These are phyloP conservation scores for Boletus insuetus DNA, from an alignment of 768 basidiomycete species.

Conservation along the genomic window DNA sequence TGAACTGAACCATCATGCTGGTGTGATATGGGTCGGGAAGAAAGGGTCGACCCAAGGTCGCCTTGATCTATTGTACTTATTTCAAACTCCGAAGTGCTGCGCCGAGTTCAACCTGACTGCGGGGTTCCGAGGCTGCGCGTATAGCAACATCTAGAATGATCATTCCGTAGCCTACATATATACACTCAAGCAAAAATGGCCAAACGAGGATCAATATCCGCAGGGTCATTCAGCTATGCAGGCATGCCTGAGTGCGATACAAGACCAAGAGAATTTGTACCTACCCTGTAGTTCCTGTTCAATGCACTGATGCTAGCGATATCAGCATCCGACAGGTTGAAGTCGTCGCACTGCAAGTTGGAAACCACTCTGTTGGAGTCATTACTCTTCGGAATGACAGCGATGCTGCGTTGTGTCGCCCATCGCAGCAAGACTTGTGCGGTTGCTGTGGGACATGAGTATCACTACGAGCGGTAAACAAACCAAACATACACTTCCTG, in stretches of 20 bases:
- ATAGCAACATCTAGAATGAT: neutral
- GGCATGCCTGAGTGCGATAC: constrained; percentile 2
- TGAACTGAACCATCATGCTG: constrained; percentile 53
- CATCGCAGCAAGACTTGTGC: constrained; percentile 78
- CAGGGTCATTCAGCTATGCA: constrained; percentile 66
- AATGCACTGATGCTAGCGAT: constrained; percentile 54
- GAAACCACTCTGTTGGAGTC: constrained; percentile 35
- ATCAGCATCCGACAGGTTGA: constrained; percentile 56
- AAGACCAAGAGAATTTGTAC: constrained; percentile 19
- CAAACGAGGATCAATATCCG: constrained; percentile 59
- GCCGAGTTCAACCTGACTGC: constrained; percentile 15
- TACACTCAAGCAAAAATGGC: constrained; percentile 63
- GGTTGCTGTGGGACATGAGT: constrained; percentile 21
- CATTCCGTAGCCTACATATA: neutral
- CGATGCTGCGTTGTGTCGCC: constrained; percentile 72
- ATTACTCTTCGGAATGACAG: constrained; percentile 75
- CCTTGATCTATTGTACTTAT: constrained; percentile 12
- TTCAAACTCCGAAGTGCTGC: constrained; percentile 49
- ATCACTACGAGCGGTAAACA: neutral
- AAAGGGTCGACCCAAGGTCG: neutral
- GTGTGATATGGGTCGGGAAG: constrained; percentile 37
- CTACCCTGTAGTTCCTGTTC: constrained; percentile 62
- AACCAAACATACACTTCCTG: constrained; percentile 45
- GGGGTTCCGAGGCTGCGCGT: neutral
- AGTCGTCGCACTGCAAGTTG: constrained; percentile 46